Percentiles rank a stretch among this genome's conserved stretches.
Conservation (phyloP, 2,329 filamentous ascomycete species). For the Pseudocercospora fijiensis region DNA sequence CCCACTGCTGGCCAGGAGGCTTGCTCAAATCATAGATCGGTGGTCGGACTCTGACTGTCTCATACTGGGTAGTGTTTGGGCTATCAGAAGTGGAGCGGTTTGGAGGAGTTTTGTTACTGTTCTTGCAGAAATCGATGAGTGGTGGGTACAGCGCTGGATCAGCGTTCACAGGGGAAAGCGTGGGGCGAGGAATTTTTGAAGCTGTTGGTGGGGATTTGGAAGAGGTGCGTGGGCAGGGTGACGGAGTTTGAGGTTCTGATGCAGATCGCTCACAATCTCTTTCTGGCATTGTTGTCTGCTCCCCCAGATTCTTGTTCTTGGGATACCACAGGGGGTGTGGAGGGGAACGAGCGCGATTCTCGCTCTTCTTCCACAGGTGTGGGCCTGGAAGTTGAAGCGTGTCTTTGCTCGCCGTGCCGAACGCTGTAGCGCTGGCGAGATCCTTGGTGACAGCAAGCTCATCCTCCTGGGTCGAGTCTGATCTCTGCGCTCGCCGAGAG, state of each 20-base stretch:
- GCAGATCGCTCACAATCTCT: background rate
- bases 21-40: slow-evolving; percentile 24
- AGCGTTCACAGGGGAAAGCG: background rate
- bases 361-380: slow-evolving; percentile 5
- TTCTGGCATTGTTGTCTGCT: background rate
- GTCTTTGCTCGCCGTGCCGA: background rate
- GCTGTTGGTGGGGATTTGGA: background rate
- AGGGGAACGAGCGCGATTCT: background rate
- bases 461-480: slow-evolving; percentile 17
- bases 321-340: background rate
- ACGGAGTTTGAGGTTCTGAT: background rate
- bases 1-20: slow-evolving; percentile 22
- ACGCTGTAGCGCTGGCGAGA: slow-evolving; percentile 8
- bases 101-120: background rate
- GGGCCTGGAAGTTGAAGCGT: slow-evolving; percentile 6
- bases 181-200: background rate
- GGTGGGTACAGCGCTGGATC: background rate
- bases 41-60: slow-evolving; percentile 20
- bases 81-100: background rate
- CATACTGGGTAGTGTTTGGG: background rate
- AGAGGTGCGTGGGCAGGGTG: background rate
- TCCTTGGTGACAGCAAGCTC: slow-evolving; percentile 1
- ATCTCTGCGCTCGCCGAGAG: slow-evolving; percentile 6
- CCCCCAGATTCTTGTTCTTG: background rate
- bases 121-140: slow-evolving; percentile 1